Percentiles rank a stretch among this genome's conserved stretches.
Conservation (phyloP, 352 stramenopile species). For the Phytopythium delawarense region DNA sequence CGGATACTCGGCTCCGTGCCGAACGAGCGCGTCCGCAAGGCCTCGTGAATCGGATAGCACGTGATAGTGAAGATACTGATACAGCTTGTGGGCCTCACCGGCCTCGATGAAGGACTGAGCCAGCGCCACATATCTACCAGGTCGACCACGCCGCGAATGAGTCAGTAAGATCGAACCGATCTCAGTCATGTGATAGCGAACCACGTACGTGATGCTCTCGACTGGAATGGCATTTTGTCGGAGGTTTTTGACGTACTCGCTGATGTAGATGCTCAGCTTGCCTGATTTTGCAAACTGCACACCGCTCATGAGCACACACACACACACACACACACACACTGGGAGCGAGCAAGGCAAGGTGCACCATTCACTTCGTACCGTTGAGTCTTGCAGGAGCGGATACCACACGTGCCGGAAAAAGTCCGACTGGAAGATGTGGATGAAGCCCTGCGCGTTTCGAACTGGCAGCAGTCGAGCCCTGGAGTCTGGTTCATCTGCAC, state of each 20-base stretch:
- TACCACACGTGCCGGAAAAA: constrained; percentile 58
- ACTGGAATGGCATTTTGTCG: constrained; percentile 42
- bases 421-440: constrained; percentile 52
- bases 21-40: constrained; percentile 51
- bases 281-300: constrained; percentile 31
- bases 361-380: constrained; percentile 23
- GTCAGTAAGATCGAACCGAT: not conserved
- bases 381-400: constrained; percentile 30
- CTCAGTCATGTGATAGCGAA: not conserved
- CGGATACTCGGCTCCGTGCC: constrained; percentile 15
- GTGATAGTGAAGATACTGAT: constrained; percentile 62
- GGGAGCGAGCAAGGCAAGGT: not conserved
- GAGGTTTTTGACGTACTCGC: constrained; percentile 65
- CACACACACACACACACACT: not conserved
- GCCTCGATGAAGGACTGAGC: constrained; percentile 46
- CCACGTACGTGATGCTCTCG: constrained; percentile 55
- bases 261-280: constrained; percentile 48
- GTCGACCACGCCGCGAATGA: not conserved
- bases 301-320: constrained; percentile 2
- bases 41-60: constrained; percentile 50
- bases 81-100: constrained; percentile 43
- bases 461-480: not conserved
- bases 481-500: not conserved
- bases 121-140: constrained; percentile 43
- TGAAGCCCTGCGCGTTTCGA: constrained; percentile 40